phyloP scores from a whole-genome alignment of 768 basidiomycete species.

The Hortiboletus campestris region DNA sequence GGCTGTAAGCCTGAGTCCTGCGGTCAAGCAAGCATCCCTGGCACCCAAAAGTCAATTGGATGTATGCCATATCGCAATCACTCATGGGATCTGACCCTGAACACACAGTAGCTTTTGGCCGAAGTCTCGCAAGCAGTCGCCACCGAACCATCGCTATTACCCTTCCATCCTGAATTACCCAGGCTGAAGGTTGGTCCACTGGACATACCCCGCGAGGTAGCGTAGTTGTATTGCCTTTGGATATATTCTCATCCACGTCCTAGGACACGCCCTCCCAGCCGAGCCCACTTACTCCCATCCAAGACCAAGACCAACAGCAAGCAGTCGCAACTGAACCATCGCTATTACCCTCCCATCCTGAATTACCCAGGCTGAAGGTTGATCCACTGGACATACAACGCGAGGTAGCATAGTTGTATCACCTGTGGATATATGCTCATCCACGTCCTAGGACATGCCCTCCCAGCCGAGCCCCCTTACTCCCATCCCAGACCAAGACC shows the following conservation, averaged over 20 bases:
- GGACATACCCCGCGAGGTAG: slow-evolving; percentile 12
- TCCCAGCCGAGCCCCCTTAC: slow-evolving; percentile 24
- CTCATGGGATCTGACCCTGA: slow-evolving; percentile 18
- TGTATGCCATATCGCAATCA: slow-evolving; percentile 21
- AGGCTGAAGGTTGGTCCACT: slow-evolving; percentile 13
- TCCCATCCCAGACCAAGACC: slow-evolving; percentile 12
- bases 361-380: slow-evolving; percentile 19
- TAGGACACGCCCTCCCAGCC: slow-evolving; percentile 20
- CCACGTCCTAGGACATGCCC: slow-evolving; percentile 13
- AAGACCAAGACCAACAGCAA: slow-evolving; percentile 7
- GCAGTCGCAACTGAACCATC: slow-evolving; percentile 31
- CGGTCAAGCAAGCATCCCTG: slow-evolving; percentile 8
- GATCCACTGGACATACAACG: not conserved
- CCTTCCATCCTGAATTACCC: slow-evolving; percentile 24
- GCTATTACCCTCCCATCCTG: slow-evolving; percentile 25
- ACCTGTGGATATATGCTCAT: not conserved
- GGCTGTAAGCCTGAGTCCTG: slow-evolving; percentile 9
- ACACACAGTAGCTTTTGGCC: slow-evolving; percentile 22
- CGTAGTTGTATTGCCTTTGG: not conserved
- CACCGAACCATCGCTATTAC: slow-evolving; percentile 26
- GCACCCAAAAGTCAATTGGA: slow-evolving; percentile 26
- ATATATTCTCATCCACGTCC: not conserved
- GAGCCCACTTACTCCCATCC: slow-evolving; percentile 21
- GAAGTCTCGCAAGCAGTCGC: slow-evolving; percentile 31
- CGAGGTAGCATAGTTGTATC: slow-evolving; percentile 14